These are phyloP conservation scores for Aureobasidium leucospermi DNA, from an alignment of 2,329 filamentous ascomycete species.

Conservation along the genomic window DNA sequence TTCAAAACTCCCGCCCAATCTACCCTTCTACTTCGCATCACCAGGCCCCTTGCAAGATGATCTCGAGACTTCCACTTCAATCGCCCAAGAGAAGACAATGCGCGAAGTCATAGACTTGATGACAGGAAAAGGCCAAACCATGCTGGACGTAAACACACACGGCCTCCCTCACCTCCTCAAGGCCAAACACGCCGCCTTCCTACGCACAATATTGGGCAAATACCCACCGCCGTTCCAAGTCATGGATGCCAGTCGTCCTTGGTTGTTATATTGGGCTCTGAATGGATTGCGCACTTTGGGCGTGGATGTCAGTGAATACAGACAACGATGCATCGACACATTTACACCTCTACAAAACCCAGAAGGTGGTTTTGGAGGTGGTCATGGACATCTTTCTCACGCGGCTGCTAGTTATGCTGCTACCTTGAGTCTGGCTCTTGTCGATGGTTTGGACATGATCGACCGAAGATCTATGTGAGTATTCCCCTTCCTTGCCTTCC, in stretches of 20 bases:
- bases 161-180: conserved; percentile 71
- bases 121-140: conserved; percentile 42
- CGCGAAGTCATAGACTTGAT: conserved; percentile 63
- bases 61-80: conserved; percentile 61
- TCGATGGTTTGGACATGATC: conserved; percentile 68
- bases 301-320: conserved; percentile 60
- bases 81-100: conserved; percentile 61
- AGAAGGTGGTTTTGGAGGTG: conserved; percentile 82
- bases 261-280: conserved; percentile 91
- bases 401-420: conserved; percentile 83
- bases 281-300: conserved; percentile 68
- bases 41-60: conserved; percentile 58
- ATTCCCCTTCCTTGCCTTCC: background rate
- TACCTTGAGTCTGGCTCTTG: conserved; percentile 68
- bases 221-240: conserved; percentile 65
- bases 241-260: conserved; percentile 82
- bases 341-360: conserved; percentile 75
- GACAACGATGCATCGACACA: conserved; percentile 59
- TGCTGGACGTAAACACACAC: conserved; percentile 51
- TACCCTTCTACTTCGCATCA: conserved; percentile 50
- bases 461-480: conserved; percentile 67
- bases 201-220: conserved; percentile 47
- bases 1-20: background rate
- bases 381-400: conserved; percentile 85
- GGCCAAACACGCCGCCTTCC: conserved; percentile 52